phyloP scores from a whole-genome alignment of 306 rosid species.

The Castanospermum australe region DNA sequence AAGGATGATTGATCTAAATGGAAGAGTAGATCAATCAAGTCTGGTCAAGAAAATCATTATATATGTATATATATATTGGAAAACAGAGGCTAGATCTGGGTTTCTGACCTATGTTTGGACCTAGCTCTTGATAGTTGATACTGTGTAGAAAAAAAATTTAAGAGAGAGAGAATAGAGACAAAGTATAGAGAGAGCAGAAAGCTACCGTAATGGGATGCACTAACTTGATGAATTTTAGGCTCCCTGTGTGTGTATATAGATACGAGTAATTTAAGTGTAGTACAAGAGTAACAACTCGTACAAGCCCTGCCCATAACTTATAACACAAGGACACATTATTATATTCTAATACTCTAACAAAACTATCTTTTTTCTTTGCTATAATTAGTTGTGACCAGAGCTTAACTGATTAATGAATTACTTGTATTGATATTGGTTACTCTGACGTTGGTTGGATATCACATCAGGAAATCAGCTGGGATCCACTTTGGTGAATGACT shows the following conservation, averaged over 20 bases:
- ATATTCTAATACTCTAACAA: not conserved
- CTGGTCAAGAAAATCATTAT: not conserved
- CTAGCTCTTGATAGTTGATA: not conserved
- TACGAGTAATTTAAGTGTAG: not conserved
- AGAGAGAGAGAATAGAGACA: not conserved
- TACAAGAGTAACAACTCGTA: not conserved
- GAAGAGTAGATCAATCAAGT: not conserved
- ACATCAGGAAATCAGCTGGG: slow-evolving; percentile 59
- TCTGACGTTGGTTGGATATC: not conserved
- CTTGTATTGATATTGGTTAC: not conserved
- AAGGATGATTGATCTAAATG: too few relatives aligned
- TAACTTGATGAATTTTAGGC: too few relatives aligned
- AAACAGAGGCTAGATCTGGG: not conserved
- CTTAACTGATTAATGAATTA: not conserved
- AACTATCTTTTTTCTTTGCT: not conserved
- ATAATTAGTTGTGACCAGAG: not conserved
- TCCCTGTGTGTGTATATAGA: too few relatives aligned
- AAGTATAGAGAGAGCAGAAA: not conserved
- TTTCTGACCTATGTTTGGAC: not conserved
- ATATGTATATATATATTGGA: not conserved
- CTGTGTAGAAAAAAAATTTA: not conserved
- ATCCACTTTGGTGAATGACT: slow-evolving; percentile 49
- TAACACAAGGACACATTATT: not conserved
- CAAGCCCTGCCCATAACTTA: not conserved
- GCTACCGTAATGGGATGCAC: not conserved